Conservation (phyloP, 441 rosid genomes). For the Euphorbia corollata region DNA sequence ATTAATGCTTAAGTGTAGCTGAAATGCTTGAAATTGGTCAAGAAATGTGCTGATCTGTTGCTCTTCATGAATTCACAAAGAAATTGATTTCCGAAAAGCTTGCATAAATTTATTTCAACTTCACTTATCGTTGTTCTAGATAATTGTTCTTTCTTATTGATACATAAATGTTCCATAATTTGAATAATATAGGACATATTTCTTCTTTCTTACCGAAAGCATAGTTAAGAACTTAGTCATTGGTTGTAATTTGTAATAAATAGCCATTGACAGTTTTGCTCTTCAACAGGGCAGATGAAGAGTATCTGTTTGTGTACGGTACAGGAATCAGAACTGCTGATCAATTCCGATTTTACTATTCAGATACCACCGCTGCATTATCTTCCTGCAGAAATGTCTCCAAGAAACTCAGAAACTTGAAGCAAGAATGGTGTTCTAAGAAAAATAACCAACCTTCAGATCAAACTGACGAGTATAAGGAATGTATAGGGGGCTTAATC, state of each 20-base stretch:
- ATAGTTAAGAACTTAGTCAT: background rate
- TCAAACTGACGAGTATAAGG: constrained; percentile 19
- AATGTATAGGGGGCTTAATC: constrained; percentile 63
- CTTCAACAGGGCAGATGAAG: constrained; percentile 52
- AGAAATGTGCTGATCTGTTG: background rate
- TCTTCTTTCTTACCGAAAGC: background rate
- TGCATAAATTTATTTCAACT: background rate
- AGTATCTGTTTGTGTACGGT: constrained; percentile 48
- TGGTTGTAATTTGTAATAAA: background rate
- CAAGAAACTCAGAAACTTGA: constrained; percentile 32
- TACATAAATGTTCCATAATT: too few species aligned
- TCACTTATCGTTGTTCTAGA: background rate
- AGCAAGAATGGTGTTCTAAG: constrained; percentile 26
- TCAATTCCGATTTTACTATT: constrained; percentile 48
- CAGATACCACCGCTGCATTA: constrained; percentile 38
- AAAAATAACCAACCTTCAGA: constrained; percentile 18
- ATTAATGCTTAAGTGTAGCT: background rate
- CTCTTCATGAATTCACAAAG: background rate
- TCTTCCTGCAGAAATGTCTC: constrained; percentile 33
- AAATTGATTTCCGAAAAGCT: background rate
- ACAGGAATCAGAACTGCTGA: constrained; percentile 58
- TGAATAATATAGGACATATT: background rate
- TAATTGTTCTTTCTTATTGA: background rate
- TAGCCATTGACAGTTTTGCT: background rate
- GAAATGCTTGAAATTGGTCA: background rate